phyloP scores from a whole-genome alignment of 345 rosid species.

The Aquilaria yunnanensis region DNA sequence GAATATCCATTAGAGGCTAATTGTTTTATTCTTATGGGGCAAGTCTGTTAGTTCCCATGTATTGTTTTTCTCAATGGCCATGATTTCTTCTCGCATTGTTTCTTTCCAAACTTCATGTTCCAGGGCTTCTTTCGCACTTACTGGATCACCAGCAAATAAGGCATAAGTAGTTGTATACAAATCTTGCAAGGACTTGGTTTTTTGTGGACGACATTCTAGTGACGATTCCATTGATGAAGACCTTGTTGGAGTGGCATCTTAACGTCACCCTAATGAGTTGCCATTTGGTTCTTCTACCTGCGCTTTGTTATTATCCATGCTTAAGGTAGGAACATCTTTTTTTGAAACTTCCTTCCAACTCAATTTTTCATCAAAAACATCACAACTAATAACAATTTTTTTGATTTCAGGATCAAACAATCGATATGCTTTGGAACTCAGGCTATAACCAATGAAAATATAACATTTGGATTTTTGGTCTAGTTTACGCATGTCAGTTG shows the following conservation, averaged over 20 bases:
- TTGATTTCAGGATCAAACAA: too few relatives aligned
- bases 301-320: background rate
- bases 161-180: background rate
- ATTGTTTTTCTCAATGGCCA: slow-evolving; percentile 4
- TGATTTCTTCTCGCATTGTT: slow-evolving; percentile 6
- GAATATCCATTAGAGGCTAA: slow-evolving; percentile 18
- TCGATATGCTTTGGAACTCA: too few relatives aligned
- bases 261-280: background rate
- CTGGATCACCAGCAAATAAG: slow-evolving; percentile 1
- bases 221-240: background rate
- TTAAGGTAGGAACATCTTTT: background rate
- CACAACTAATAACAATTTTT: too few relatives aligned
- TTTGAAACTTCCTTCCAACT: too few relatives aligned
- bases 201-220: background rate
- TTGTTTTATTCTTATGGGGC: background rate
- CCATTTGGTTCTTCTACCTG: background rate
- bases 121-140: background rate
- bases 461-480: too few relatives aligned
- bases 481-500: too few relatives aligned
- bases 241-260: background rate
- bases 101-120: background rate
- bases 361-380: too few relatives aligned
- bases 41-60: slow-evolving; percentile 5
- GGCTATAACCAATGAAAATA: too few relatives aligned
- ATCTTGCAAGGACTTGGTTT: background rate